phyloP scores from a whole-genome alignment of 768 basidiomycete genomes.

The Wakefieldia striispora region DNA sequence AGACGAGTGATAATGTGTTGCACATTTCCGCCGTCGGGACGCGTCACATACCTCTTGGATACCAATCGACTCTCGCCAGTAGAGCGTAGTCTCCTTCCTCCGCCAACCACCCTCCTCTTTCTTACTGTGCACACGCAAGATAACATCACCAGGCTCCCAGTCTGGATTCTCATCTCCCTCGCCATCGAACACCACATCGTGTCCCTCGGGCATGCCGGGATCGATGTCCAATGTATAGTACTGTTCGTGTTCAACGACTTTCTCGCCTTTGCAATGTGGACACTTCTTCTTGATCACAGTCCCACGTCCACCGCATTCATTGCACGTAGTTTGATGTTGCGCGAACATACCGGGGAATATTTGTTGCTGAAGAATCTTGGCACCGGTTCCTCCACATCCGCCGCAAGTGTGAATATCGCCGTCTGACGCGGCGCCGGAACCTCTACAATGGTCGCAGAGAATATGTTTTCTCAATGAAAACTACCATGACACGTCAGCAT shows the following conservation, averaged over 20 bases:
- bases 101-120: conserved; percentile 79
- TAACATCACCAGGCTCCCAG: conserved; percentile 93
- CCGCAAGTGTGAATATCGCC: conserved; percentile 84
- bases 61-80: conserved; percentile 90
- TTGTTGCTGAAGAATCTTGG: conserved; percentile 82
- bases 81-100: conserved; percentile 86
- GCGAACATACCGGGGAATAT: conserved; percentile 98
- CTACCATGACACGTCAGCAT: conserved; percentile 39
- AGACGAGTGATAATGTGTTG: not conserved
- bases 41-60: conserved; percentile 67
- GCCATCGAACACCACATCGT: conserved; percentile 92
- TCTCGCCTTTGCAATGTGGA: conserved; percentile 77
- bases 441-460: conserved; percentile 96
- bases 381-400: conserved; percentile 80
- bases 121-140: conserved; percentile 79
- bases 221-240: conserved; percentile 84
- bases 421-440: conserved; percentile 89
- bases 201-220: conserved; percentile 88
- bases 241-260: conserved; percentile 78
- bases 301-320: conserved; percentile 83
- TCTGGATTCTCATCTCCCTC: conserved; percentile 96
- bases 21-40: not conserved
- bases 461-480: conserved; percentile 91
- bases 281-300: conserved; percentile 75
- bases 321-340: conserved; percentile 80